These are phyloP conservation scores for Steccherinum ochraceum DNA, from an alignment of 768 basidiomycete species.

Conservation along the genomic window DNA sequence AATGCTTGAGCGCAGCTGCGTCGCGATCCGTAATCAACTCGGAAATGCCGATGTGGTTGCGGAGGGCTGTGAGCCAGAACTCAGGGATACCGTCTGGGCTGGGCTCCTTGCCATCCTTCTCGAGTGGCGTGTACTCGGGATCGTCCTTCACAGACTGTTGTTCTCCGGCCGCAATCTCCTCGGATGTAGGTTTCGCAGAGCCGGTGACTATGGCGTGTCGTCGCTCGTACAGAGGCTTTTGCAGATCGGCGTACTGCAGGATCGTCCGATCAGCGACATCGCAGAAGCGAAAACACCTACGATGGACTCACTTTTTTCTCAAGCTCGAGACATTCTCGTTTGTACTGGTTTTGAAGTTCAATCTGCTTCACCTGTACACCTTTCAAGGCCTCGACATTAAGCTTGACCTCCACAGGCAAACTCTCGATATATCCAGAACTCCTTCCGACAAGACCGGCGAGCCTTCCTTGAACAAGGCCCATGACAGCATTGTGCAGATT, in stretches of 20 bases:
- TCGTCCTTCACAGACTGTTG: constrained; percentile 70
- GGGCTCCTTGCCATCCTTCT: constrained; percentile 18
- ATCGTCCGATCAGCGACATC: not conserved
- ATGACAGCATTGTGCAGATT: constrained; percentile 56
- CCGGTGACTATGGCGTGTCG: constrained; percentile 82
- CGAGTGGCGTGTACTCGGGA: constrained; percentile 55
- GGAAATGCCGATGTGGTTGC: constrained; percentile 81
- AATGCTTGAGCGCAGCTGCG: constrained; percentile 74
- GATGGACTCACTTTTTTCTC: constrained; percentile 78
- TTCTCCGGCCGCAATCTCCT: constrained; percentile 82
- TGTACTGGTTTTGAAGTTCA: constrained; percentile 89
- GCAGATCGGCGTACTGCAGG: constrained; percentile 63
- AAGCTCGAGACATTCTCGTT: constrained; percentile 89
- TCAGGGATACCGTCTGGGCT: constrained; percentile 65
- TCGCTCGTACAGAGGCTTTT: constrained; percentile 82
- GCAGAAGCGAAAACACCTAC: not conserved
- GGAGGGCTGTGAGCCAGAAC: constrained; percentile 96
- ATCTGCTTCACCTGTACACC: constrained; percentile 91
- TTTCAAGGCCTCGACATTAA: constrained; percentile 86
- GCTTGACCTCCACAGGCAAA: constrained; percentile 74
- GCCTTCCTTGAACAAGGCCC: constrained; percentile 83
- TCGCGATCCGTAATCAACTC: constrained; percentile 95
- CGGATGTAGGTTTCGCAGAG: constrained; percentile 58
- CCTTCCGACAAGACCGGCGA: constrained; percentile 79
- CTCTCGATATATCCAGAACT: constrained; percentile 94